Evolutionary conservation across 208 protist species (phyloP).

Genomic region (Trichomonas vaginalis): DNA sequence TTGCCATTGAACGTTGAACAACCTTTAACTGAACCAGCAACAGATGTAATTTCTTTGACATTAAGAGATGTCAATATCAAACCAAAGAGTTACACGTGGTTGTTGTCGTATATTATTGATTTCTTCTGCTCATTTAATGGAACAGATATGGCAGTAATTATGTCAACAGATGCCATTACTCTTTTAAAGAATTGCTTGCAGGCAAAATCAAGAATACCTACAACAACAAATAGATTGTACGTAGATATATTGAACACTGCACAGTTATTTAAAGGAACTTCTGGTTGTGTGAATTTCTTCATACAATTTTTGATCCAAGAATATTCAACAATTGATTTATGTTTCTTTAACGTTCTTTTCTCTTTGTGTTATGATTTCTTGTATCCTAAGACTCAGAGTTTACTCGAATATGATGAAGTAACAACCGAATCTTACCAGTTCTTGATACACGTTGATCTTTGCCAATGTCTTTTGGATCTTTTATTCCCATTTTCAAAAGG

Average conservation of each 20-base stretch:
- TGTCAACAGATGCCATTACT: neutral
- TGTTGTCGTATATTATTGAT: neutral
- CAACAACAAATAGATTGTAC: neutral
- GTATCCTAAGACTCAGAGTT: neutral
- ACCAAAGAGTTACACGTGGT: neutral
- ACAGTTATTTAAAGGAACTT: neutral
- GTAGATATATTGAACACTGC: neutral
- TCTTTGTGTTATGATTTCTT: neutral
- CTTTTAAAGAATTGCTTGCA: neutral
- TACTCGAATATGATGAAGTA: neutral
- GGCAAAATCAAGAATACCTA: neutral
- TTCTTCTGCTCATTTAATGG: neutral
- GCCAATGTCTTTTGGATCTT: neutral
- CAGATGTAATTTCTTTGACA: neutral
- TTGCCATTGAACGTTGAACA: neutral
- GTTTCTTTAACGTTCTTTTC: neutral
- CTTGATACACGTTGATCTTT: neutral
- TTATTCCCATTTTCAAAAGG: neutral
- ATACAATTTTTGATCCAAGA: neutral
- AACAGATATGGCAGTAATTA: neutral
- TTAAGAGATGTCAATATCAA: neutral
- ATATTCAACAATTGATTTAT: slow-evolving; percentile 2
- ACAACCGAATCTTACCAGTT: neutral
- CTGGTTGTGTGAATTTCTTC: neutral
- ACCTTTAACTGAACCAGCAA: neutral